Conservation (phyloP, 805 yeast species). For the Brettanomyces naardenensis region DNA sequence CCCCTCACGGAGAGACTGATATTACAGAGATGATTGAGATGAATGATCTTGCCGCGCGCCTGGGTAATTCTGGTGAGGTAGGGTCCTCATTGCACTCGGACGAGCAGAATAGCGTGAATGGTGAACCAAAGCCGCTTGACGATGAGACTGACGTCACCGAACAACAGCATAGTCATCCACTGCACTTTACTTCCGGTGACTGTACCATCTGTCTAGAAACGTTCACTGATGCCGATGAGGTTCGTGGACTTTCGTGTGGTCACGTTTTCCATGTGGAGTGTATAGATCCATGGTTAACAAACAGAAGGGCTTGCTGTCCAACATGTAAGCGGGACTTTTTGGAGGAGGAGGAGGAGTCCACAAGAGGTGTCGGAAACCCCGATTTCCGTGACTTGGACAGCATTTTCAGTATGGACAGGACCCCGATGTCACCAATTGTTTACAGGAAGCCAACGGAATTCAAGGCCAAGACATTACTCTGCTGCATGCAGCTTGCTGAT, state of each 20-base stretch:
- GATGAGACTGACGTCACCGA: constrained; percentile 2
- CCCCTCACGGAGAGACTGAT: neutral
- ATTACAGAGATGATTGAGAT: neutral
- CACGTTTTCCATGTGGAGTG: constrained; percentile 79
- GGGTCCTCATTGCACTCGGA: too few relatives aligned
- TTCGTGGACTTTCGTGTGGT: constrained; percentile 72
- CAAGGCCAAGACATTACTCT: constrained; percentile 10
- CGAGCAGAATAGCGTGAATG: constrained; percentile 1
- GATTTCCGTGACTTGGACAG: constrained; percentile 19
- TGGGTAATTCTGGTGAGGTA: neutral
- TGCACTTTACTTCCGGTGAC: constrained; percentile 55
- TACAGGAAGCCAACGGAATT: constrained; percentile 4
- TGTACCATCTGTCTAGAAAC: constrained; percentile 76
- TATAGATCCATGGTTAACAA: constrained; percentile 74
- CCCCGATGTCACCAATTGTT: neutral
- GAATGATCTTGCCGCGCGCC: too few relatives aligned
- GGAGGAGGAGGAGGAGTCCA: constrained; percentile 11
- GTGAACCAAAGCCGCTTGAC: constrained; percentile 16
- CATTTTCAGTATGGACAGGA: constrained; percentile 6
- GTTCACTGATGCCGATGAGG: constrained; percentile 52
- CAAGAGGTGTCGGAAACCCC: constrained; percentile 7
- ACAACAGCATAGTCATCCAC: constrained; percentile 5
- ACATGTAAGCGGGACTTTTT: constrained; percentile 60
- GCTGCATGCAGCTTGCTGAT: constrained; percentile 9
- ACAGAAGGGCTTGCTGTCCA: constrained; percentile 75